Evolutionary conservation across 2,329 filamentous ascomycete species (phyloP), one percentile per base, ranked within the genome.

Genomic region (Monosporascus sp.): DNA sequence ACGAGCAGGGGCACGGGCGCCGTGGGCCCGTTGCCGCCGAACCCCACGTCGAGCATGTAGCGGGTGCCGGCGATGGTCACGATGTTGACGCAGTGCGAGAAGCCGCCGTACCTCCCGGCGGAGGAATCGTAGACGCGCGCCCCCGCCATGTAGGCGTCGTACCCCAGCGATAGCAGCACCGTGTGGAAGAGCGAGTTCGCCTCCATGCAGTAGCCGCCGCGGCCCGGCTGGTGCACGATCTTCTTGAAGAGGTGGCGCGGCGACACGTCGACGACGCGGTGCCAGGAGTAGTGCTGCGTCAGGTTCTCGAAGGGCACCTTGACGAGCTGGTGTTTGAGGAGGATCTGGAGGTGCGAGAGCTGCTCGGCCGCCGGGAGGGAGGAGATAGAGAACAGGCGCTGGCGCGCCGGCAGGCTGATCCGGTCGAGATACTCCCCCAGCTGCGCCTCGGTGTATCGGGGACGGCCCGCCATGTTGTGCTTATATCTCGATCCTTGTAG

Each of bases 151-250:
- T 56, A 62, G 24, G 60, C 61, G 2, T 60, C 50, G 54, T 72
- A 77, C 0, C 73, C 72, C 9, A 78, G 58, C 6, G 65, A 70
- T 3, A 69, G 60, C 1, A 78, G 65, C 8, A 76, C 62, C 36
- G 72, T 67, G 54, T 74, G 67, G 57, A 77, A 74, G 6, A 78
- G 67, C 25, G 76, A 69, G 56, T 68, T 72, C 22, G 65, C 63
- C 56, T 77, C 74, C 64, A 78, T 73, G 60, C 74, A 78, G 57
- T 77, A 78, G 0, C 75, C 75, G 11, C 76, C 75, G 5, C 73
- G 65, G 14, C 67, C 66, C 7, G 61, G 62, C 22, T 58, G 64
- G 20, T 20, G 24, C 22, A 77, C 64, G 48, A 75, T 65, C 53
- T 76, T 77, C 17, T 64, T 53, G 53, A 72, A 75, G 2, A 74